Percentiles rank a stretch among this genome's conserved stretches.
These are phyloP conservation scores for Helicosporidium sp. DNA, from an alignment of 139 green algal species.

Conservation along the genomic window DNA sequence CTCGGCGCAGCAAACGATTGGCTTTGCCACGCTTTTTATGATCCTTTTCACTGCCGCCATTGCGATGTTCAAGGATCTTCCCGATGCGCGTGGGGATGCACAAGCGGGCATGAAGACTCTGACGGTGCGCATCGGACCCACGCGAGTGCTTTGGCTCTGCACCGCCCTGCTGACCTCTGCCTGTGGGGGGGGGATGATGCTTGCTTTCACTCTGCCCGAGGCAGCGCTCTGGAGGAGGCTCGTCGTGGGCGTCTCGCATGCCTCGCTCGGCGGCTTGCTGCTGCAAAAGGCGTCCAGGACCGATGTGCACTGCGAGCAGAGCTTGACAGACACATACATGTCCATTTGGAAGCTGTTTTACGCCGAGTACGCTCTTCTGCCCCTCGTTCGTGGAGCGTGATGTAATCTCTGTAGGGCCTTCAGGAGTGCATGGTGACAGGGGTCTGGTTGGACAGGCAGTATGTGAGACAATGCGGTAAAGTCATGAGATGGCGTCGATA, in stretches of 20 bases:
- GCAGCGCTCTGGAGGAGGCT: slow-evolving; percentile 19
- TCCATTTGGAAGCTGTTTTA: slow-evolving; percentile 80
- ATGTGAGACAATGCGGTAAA: no score
- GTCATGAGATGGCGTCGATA: no score
- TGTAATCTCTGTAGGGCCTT: no score
- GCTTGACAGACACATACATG: slow-evolving; percentile 31
- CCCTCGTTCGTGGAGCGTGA: slow-evolving; percentile 41
- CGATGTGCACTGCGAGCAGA: slow-evolving; percentile 21
- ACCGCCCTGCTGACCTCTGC: slow-evolving; percentile 37
- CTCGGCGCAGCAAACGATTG: no score
- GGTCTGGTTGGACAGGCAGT: not conserved
- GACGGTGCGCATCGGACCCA: slow-evolving; percentile 51
- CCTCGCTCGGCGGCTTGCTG: slow-evolving; percentile 20
- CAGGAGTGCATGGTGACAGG: no score
- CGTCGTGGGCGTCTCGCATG: slow-evolving; percentile 24
- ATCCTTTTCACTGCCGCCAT: slow-evolving; percentile 80
- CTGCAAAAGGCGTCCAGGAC: slow-evolving; percentile 19
- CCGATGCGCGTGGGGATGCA: slow-evolving; percentile 67
- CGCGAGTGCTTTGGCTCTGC: slow-evolving; percentile 66
- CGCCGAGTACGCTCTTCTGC: slow-evolving; percentile 69
- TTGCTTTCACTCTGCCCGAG: not conserved
- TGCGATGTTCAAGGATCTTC: slow-evolving; percentile 92
- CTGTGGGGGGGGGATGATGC: slow-evolving; percentile 28
- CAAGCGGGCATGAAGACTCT: slow-evolving; percentile 50
- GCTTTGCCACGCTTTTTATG: slow-evolving; percentile 76